Base-by-base conservation (phyloP, 306 rosid species). In the Malus fusca region DNA sequence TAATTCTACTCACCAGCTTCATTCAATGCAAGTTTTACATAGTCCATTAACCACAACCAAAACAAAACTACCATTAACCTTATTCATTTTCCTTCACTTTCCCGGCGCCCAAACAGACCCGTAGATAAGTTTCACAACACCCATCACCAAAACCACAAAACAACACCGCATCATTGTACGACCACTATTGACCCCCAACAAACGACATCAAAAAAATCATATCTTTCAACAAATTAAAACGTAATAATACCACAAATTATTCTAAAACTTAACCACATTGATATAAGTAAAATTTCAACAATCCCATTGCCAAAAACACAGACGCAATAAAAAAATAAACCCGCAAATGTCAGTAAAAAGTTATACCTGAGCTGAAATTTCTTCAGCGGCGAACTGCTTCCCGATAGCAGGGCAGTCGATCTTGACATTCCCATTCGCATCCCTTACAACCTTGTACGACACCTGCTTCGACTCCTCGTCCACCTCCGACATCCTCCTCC, bases 351-450 rank as follows among this genome's bases (percentile, higher is more conserved):
- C 8, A 12, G 28, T 1, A 23, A 7, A 31, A 52, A 25, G 1
- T 21, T 2, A 33, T 72, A 93, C 98, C 97, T 91, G 98, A 12
- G 98, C 98, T 0, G 98, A 93, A 48, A 93, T 93, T 72, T 89
- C 93, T 65, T 89, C 91, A 0, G 93, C 91, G 0, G 93, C 93
- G 12, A 89, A 89, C 76, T 86, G 88, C 8, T 85, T 89, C 22
- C 91, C 93, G 42, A 89, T 85, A 4, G 85, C 91, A 10, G 93
- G 93, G 30, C 93, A 89, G 1, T 89, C 93, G 11, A 89, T 89
- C 68, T 89, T 89, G 7, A 89, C 91, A 82, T 89, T 89, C n/a
- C 89, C 89, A 80, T 87, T 89, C 11, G 87, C 93, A 17, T 89
- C 93, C 40, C 88, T 76, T 6, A 89, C 64, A 59, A 89, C 93